Conservation (phyloP, 768 basidiomycete species). For the Lanmaoa rubissima region DNA sequence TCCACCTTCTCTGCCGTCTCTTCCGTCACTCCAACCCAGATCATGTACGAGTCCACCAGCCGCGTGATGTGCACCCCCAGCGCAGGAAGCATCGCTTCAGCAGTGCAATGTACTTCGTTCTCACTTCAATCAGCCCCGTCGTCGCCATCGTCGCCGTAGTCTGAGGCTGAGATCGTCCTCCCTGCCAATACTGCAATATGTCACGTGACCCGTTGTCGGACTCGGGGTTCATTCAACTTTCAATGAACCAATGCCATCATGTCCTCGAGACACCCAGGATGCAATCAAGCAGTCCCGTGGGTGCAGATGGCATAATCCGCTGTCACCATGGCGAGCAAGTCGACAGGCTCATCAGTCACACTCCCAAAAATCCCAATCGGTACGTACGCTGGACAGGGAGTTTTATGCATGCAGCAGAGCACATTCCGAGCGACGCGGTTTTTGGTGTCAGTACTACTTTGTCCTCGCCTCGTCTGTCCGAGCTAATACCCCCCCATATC, state of each 20-base stretch:
- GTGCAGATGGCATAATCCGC: conserved; percentile 31
- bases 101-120: conserved; percentile 46
- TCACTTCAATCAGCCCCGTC: conserved; percentile 38
- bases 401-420: conserved; percentile 29
- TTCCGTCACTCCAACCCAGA: conserved; percentile 73
- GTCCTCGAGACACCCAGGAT: conserved; percentile 4
- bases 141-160: conserved; percentile 4
- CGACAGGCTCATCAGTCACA: conserved; percentile 29
- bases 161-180: not conserved
- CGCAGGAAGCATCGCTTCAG: conserved; percentile 51
- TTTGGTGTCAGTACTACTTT: conserved; percentile 35
- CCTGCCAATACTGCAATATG: not conserved
- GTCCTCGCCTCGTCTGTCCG: not conserved
- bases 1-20: conserved; percentile 42
- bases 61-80: conserved; percentile 65
- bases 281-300: conserved; percentile 25
- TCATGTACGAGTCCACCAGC: conserved; percentile 74
- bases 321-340: conserved; percentile 35
- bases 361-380: conserved; percentile 25
- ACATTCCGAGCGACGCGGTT: conserved; percentile 15
- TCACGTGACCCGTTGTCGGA: conserved; percentile 21
- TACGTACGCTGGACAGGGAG: not conserved
- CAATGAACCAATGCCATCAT: not conserved
- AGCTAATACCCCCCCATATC: conserved; percentile 3
- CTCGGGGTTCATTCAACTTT: not conserved